Percentiles rank a stretch among this genome's conserved stretches.
phyloP scores from a whole-genome alignment of 2,329 filamentous ascomycete species.

The Trichophyton verrucosum region DNA sequence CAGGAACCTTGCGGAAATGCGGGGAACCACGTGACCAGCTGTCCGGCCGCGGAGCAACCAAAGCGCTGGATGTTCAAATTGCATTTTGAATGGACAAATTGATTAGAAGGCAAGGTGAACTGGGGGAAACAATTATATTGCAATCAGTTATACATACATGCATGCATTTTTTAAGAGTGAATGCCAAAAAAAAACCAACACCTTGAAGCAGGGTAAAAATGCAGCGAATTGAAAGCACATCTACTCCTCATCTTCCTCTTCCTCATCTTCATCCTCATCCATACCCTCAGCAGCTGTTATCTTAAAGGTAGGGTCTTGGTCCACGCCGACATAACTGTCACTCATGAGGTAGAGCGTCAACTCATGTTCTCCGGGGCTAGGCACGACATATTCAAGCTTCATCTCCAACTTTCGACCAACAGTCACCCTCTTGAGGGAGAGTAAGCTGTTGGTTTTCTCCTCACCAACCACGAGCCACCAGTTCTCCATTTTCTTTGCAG shows the following conservation, averaged over 20 bases:
- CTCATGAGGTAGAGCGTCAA: conserved; percentile 92
- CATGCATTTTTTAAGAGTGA: not conserved
- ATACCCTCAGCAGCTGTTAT: conserved; percentile 81
- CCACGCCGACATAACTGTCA: conserved; percentile 91
- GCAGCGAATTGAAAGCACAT: not conserved
- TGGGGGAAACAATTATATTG: not conserved
- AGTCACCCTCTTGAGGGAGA: conserved; percentile 90
- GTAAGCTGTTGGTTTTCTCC: conserved; percentile 70
- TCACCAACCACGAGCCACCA: conserved; percentile 98
- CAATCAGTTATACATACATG: not conserved
- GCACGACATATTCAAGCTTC: conserved; percentile 77
- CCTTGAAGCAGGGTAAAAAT: not conserved
- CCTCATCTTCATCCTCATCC: conserved; percentile 83
- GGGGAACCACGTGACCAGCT: not conserved
- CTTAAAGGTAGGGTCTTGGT: conserved; percentile 84
- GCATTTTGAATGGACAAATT: not conserved
- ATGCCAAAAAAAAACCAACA: not conserved
- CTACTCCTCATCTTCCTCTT: conserved; percentile 21
- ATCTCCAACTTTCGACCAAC: conserved; percentile 67
- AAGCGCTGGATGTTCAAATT: not conserved
- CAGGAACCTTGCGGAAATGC: not conserved
- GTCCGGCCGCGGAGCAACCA: not conserved
- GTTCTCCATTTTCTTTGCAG: conserved; percentile 82
- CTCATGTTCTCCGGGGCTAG: conserved; percentile 71
- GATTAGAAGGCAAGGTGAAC: not conserved